Evolutionary conservation across 192 early-diverging fungal species (phyloP), one percentile per base, ranked within the genome.

Genomic region (Dissophora ornata): DNA sequence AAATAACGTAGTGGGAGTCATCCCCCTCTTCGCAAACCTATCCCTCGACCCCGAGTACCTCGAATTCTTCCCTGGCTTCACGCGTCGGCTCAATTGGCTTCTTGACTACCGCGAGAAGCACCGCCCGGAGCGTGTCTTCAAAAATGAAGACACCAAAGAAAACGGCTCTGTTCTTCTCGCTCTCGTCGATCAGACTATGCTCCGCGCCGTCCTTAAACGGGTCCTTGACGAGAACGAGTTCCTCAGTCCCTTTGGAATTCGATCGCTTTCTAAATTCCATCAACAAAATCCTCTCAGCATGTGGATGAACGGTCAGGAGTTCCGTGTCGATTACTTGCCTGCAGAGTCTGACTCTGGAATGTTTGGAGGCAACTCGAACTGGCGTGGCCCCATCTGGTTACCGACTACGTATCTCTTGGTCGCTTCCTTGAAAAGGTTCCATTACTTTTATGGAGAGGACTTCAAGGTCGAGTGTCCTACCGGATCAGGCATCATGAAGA

Each of bases 151-250:
- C 40, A 66, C 36, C 26, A 67, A 77, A 49, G 73, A 52, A 3
- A 67, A 50, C 25, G 64, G 64, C 3, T 61, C 73, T 5, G 33
- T 80, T 36, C 60, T 86, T 2, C 63, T 86, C 0, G 65, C 81
- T 0, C 69, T 86, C 13, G 79, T 86, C 3, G 68, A 79, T 26
- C 48, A 79, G 22, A 71, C 79, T 21, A 67, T 81, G 55, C 79
- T 86, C 9, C 69, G 74, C 3, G 59, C 48, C 3, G 65, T 86
- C 13, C 52, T 86, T 7, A 46, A 52, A 15, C 74, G 79, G 16
- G 47, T 86, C 58, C 71, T 86, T 7, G 85, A 86, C 48, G 81
- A 83, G 44, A 75, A 79, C 49, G 85, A 86, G 63, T 86, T 86
- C 60, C 36, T 86, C 7, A 58, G 50, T 3, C 80, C 80, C 21